Evolutionary conservation across 306 rosid genomes (phyloP).

Genomic region (Oxytropis ochrocephala): DNA sequence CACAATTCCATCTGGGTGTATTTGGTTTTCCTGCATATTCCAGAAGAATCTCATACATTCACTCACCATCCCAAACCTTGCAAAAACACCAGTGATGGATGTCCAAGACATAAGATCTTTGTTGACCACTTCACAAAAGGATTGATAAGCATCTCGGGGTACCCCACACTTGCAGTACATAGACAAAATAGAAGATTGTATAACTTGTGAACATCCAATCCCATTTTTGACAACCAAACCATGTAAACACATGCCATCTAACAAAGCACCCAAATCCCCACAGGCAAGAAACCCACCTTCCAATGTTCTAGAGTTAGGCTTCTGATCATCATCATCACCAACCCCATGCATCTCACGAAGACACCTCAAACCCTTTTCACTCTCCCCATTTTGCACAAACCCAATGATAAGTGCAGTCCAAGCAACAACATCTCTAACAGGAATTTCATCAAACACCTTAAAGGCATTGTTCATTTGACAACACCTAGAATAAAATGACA

Average conservation of each 20-base stretch:
- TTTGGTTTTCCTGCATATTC: constrained; percentile 45
- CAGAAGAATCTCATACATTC: constrained; percentile 44
- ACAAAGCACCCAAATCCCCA: constrained; percentile 45
- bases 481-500: constrained; percentile 50
- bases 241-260: constrained; percentile 62
- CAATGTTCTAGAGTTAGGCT: constrained; percentile 58
- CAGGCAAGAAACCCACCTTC: constrained; percentile 82
- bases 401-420: constrained; percentile 78
- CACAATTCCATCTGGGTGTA: constrained; percentile 54
- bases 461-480: constrained; percentile 39
- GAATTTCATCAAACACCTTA: constrained; percentile 54
- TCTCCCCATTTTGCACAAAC: constrained; percentile 56
- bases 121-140: constrained; percentile 37
- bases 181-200: constrained; percentile 51
- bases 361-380: constrained; percentile 57
- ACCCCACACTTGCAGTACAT: constrained; percentile 66
- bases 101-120: constrained; percentile 74
- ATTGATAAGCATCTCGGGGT: constrained; percentile 45
- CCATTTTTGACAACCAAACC: constrained; percentile 53
- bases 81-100: constrained; percentile 49
- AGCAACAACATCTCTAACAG: constrained; percentile 59
- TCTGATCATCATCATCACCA: constrained; percentile 43
- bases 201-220: constrained; percentile 34
- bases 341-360: constrained; percentile 59
- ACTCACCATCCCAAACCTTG: constrained; percentile 51